Evolutionary conservation across 2,329 filamentous ascomycete genomes (phyloP).

Genomic region (Sarocladium oryzae): DNA sequence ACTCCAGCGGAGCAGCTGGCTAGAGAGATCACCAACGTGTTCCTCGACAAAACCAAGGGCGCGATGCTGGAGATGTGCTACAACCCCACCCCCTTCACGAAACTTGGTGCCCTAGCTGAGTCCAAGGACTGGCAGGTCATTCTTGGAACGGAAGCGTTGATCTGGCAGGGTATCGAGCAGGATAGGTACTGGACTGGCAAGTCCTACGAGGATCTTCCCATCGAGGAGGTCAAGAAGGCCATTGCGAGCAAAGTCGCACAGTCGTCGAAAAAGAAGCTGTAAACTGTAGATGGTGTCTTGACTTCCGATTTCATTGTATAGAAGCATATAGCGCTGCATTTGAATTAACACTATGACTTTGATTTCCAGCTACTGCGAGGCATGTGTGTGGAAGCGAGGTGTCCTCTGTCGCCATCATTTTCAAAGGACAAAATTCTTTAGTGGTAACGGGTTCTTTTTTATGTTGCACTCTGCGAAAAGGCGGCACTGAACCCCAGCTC

Average conservation of each 20-base stretch:
- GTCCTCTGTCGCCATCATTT: too few species aligned
- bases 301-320: too few species aligned
- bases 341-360: too few species aligned
- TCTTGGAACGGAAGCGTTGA: slow-evolving; percentile 68
- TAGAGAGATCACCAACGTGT: slow-evolving; percentile 46
- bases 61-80: slow-evolving; percentile 80
- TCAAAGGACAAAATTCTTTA: too few species aligned
- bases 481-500: too few species aligned
- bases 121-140: slow-evolving; percentile 65
- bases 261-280: slow-evolving; percentile 17
- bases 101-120: slow-evolving; percentile 55
- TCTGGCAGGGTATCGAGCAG: slow-evolving; percentile 72
- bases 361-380: too few species aligned
- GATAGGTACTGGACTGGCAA: slow-evolving; percentile 59
- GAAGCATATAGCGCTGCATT: not conserved
- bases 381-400: too few species aligned
- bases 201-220: slow-evolving; percentile 50
- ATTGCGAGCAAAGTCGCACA: slow-evolving; percentile 31
- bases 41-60: slow-evolving; percentile 49
- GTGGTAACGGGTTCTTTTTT: too few species aligned
- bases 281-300: too few species aligned
- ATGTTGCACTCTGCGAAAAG: too few species aligned
- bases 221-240: slow-evolving; percentile 50
- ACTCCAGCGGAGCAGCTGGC: slow-evolving; percentile 56
- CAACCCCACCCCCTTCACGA: slow-evolving; percentile 64